Evolutionary conservation across 2,329 filamentous ascomycete genomes (phyloP).

Genomic region (Paramyrothecium roridum): DNA sequence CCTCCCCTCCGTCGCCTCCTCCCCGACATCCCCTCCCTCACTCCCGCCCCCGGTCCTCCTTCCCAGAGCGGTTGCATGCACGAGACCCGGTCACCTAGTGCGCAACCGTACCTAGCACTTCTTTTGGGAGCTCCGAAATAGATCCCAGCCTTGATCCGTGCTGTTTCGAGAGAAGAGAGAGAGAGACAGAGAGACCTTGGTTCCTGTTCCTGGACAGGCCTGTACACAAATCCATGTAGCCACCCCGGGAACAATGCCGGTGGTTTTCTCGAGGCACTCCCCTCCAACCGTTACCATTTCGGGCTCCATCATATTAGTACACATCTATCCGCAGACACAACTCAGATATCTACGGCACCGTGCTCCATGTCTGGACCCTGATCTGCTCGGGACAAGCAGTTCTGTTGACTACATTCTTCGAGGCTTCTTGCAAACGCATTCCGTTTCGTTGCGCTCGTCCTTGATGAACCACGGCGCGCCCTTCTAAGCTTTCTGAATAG

Average conservation of each 20-base stretch:
- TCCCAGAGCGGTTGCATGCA: constrained; percentile 46
- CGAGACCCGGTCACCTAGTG: constrained; percentile 25
- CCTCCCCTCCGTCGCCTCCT: constrained; percentile 30
- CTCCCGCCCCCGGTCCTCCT: constrained; percentile 35
- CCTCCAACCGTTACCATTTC: constrained; percentile 45
- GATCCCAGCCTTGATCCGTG: constrained; percentile 18
- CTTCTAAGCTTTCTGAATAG: neutral
- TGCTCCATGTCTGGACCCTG: neutral
- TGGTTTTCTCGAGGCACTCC: constrained; percentile 44
- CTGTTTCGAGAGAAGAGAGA: neutral
- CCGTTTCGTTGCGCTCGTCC: constrained; percentile 10
- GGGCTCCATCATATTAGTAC: constrained; percentile 41
- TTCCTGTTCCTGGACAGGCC: constrained; percentile 35
- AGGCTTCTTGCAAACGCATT: constrained; percentile 7
- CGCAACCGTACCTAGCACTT: constrained; percentile 21
- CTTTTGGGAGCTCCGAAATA: constrained; percentile 23
- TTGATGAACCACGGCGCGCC: constrained; percentile 7
- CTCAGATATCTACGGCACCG: constrained; percentile 5
- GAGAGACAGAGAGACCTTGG: constrained; percentile 18
- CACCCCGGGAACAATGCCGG: constrained; percentile 47
- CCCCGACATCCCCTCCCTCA: constrained; percentile 24
- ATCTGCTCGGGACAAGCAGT: constrained; percentile 3
- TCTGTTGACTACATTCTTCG: constrained; percentile 11
- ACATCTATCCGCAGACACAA: constrained; percentile 40
- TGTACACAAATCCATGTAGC: constrained; percentile 32